These are phyloP conservation scores for Phyllosticta citriasiana DNA, from an alignment of 2,329 filamentous ascomycete species.

Conservation along the genomic window DNA sequence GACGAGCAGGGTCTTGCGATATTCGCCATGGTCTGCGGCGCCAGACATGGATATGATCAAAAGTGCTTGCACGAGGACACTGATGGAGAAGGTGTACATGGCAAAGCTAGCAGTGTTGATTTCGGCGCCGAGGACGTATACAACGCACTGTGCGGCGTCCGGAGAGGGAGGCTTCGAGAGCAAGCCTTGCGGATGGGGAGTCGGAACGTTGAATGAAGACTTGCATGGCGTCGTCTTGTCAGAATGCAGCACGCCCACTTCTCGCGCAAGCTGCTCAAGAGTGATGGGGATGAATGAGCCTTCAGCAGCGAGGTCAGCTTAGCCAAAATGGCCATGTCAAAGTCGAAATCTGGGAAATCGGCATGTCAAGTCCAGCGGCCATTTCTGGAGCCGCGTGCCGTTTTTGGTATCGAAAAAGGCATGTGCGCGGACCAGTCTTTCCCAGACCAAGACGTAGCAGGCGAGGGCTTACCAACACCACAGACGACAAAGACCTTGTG, in stretches of 20 bases:
- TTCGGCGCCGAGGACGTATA: constrained; percentile 70
- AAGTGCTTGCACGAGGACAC: constrained; percentile 78
- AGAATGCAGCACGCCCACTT: constrained; percentile 76
- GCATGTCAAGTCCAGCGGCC: not conserved
- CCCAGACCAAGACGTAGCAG: not conserved
- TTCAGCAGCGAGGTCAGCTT: constrained; percentile 23
- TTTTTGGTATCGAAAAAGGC: not conserved
- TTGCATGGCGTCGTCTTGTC: constrained; percentile 69
- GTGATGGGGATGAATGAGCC: constrained; percentile 93
- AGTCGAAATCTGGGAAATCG: not conserved
- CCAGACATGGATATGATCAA: constrained; percentile 94
- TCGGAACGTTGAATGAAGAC: constrained; percentile 25
- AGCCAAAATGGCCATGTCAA: not conserved
- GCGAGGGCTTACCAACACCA: constrained; percentile 54
- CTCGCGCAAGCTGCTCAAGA: constrained; percentile 83
- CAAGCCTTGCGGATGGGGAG: constrained; percentile 11
- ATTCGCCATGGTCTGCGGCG: constrained; percentile 81
- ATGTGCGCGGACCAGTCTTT: not conserved
- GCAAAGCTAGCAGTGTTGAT: constrained; percentile 96
- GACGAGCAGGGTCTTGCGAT: constrained; percentile 79
- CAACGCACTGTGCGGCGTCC: constrained; percentile 57
- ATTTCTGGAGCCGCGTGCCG: not conserved
- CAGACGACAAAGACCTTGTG: constrained; percentile 76
- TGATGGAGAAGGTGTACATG: constrained; percentile 96
- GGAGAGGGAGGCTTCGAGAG: constrained; percentile 13